Evolutionary conservation across 768 basidiomycete genomes (phyloP), one percentile per base, ranked within the genome.

Genomic region (Symmetrospora coprosmae): DNA sequence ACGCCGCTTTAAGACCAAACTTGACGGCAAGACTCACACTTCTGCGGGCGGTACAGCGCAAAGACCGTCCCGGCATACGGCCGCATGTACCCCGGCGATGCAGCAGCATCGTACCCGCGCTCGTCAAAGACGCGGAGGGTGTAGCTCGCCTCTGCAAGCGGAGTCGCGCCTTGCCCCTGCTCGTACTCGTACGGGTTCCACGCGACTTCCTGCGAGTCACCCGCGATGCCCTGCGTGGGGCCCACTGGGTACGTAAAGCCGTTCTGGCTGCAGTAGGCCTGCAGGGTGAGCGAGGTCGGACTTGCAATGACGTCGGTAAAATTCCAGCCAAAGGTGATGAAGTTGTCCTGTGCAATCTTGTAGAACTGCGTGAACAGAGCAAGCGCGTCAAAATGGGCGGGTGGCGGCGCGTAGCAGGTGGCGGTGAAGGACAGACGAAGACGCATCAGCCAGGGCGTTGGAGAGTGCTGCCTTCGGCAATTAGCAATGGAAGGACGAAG

Each of bases 251-350:
- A 96, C 1, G 87, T 90, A 73, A 86, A 86, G 2, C 86, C 86
- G 69, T 91, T 90, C 16, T 72, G 72, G 14, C 82, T 81, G 72
- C 85, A 85, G 41, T 83, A 77, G 28, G 89, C 89, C 37, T 81
- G 80, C 63, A 92, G 77, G 14, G 89, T 91, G 62, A 92, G 78
- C 65, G 77, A 76, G 2, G 81, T 79, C 0, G 89, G 89, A 0
- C 79, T 82, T 39, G 76, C 79, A 65, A 71, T 69, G 60, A 30
- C 38, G 11, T 34, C 58, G 50, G 40, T 43, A 25, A 48, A 58
- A 13, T 87, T 88, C 91, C 89, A 94, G 11, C 78, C 90, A 71
- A 94, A 87, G 21, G 88, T 92, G 69, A 94, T 81, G 62, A 76
- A 74, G 65, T 86, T 78, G 49, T 75, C 76, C 0, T 75, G 74